Evolutionary conservation across 257 asterid species (phyloP).

Genomic region (Prunella vulgaris): DNA sequence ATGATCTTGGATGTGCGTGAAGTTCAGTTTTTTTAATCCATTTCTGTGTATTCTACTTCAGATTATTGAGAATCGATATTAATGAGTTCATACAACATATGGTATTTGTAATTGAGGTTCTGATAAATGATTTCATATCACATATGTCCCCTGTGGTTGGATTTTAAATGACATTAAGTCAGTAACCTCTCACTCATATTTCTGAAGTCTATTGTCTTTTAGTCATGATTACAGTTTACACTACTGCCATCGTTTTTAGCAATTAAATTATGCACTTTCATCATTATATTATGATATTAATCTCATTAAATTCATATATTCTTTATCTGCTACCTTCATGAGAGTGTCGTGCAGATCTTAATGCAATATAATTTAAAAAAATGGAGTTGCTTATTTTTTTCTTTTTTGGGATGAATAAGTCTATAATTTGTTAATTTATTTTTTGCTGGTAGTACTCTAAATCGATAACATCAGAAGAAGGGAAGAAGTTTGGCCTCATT

Average conservation of each 20-base stretch:
- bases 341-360: constrained; percentile 3
- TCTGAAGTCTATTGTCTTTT: constrained; percentile 5
- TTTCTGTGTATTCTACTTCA: not conserved
- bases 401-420: not conserved
- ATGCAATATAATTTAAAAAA: not conserved
- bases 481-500: constrained; percentile 75
- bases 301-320: too few relatives aligned
- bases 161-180: not conserved
- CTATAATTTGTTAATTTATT: not conserved
- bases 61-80: not conserved
- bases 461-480: constrained; percentile 84
- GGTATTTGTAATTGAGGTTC: not conserved
- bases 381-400: not conserved
- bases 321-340: not conserved
- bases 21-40: not conserved
- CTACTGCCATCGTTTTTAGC: not conserved
- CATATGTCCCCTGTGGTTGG: not conserved
- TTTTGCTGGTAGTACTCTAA: constrained; percentile 54
- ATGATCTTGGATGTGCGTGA: constrained; percentile 6
- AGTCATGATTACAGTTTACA: not conserved
- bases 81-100: not conserved
- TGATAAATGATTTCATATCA: too few relatives aligned
- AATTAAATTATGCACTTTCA: not conserved
- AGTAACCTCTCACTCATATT: not conserved
- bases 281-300: not conserved